These are phyloP conservation scores for Candolleomyces eurysporus DNA, from an alignment of 768 basidiomycete species.

Conservation along the genomic window DNA sequence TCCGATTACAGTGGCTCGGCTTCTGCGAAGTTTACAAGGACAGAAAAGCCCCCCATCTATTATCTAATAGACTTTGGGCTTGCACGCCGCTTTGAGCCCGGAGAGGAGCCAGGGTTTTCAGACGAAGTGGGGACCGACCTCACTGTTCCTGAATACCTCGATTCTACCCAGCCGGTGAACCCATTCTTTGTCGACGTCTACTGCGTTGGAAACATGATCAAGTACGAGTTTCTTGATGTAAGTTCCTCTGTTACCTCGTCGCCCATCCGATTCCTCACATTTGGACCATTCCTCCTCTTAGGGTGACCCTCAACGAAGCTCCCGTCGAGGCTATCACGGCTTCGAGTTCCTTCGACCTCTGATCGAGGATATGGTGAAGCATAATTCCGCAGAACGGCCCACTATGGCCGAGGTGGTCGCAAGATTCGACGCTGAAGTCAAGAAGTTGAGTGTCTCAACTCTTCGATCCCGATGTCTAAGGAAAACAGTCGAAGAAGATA, in stretches of 20 bases:
- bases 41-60: conserved; percentile 30
- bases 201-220: conserved; percentile 39
- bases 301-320: neutral
- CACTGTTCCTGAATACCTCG: conserved; percentile 37
- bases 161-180: conserved; percentile 22
- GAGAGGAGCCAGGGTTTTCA: conserved; percentile 19
- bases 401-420: neutral
- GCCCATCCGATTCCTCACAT: too few relatives aligned
- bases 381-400: neutral
- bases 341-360: neutral
- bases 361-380: neutral
- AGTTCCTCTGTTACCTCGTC: too few relatives aligned
- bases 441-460: neutral
- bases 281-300: too few relatives aligned
- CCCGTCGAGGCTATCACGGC: neutral
- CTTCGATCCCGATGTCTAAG: neutral
- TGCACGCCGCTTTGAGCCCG: conserved; percentile 24
- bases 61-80: conserved; percentile 40
- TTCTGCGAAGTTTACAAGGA: too few relatives aligned
- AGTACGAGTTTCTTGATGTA: too few relatives aligned
- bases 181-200: conserved; percentile 46
- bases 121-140: conserved; percentile 39
- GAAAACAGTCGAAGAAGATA: too few relatives aligned
- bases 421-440: neutral
- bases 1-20: too few relatives aligned